phyloP scores from a whole-genome alignment of 1,139 yeast species.

The Candida tropicalis region DNA sequence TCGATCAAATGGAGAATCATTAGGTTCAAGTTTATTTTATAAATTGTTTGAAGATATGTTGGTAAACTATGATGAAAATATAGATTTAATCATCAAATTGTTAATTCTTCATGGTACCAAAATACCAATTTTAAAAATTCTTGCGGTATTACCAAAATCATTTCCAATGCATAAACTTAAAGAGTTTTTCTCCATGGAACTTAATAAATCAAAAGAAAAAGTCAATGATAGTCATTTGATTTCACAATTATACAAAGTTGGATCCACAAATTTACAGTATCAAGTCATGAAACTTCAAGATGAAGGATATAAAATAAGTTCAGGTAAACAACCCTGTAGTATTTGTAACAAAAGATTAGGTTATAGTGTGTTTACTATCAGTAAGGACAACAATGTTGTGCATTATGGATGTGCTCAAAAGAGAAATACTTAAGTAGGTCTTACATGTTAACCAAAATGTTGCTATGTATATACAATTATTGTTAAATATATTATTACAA shows the following conservation, averaged over 20 bases:
- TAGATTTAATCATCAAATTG: constrained; percentile 44
- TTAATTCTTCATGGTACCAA: constrained; percentile 53
- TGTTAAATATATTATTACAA: constrained; percentile 3
- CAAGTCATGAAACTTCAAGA: constrained; percentile 41
- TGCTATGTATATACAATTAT: constrained; percentile 5
- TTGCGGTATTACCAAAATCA: constrained; percentile 53
- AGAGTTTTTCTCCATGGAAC: constrained; percentile 48
- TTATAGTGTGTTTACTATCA: constrained; percentile 59
- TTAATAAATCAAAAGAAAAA: constrained; percentile 35
- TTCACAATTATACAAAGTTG: constrained; percentile 41
- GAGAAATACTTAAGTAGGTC: not conserved
- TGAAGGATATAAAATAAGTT: constrained; percentile 36
- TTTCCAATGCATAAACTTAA: constrained; percentile 49
- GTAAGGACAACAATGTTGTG: constrained; percentile 53
- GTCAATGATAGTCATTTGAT: constrained; percentile 31
- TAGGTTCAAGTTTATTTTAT: constrained; percentile 44
- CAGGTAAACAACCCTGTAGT: constrained; percentile 50
- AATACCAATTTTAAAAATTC: constrained; percentile 53
- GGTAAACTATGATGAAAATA: constrained; percentile 32
- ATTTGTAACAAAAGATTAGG: constrained; percentile 67
- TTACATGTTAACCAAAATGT: too few relatives aligned
- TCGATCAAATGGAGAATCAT: constrained; percentile 31
- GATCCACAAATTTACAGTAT: constrained; percentile 35
- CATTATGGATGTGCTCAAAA: constrained; percentile 65
- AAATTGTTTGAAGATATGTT: constrained; percentile 42